Conservation (phyloP, 208 protist genomes). For the Trypanosoma platydactyli region DNA sequence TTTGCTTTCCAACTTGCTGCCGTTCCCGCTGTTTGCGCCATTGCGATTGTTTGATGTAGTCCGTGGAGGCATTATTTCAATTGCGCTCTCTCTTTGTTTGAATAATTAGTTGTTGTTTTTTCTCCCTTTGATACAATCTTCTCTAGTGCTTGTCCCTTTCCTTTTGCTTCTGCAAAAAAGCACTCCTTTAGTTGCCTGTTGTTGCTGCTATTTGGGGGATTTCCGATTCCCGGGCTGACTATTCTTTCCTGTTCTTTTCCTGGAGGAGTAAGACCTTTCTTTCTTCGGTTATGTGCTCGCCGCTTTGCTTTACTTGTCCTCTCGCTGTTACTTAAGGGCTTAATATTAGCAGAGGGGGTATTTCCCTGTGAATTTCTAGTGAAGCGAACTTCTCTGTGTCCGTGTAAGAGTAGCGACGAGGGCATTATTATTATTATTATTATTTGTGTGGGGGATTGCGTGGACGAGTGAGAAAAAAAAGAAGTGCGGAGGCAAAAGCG, state of each 20-base stretch:
- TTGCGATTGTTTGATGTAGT: slow-evolving; percentile 23
- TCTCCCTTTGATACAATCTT: slow-evolving; percentile 1
- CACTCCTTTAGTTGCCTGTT: slow-evolving; percentile 10
- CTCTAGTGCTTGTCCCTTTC: background rate
- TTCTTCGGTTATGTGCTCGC: background rate
- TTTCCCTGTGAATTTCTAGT: too few species aligned
- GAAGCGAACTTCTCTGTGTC: too few species aligned
- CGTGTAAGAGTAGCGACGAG: too few species aligned
- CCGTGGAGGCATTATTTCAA: slow-evolving; percentile 19
- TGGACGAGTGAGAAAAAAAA: too few species aligned
- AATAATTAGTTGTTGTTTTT: slow-evolving; percentile 24
- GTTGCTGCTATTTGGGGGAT: slow-evolving; percentile 20
- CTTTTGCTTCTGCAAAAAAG: slow-evolving; percentile 1
- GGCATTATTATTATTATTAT: too few species aligned
- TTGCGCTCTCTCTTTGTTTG: slow-evolving; percentile 5
- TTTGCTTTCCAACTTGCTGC: slow-evolving; percentile 8
- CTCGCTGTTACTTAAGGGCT: too few species aligned
- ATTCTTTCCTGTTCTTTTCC: background rate
- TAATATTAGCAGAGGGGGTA: too few species aligned
- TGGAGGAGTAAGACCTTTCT: background rate
- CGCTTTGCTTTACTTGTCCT: too few species aligned
- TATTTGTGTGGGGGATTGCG: too few species aligned
- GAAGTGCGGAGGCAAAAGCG: too few species aligned
- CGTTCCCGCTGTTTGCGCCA: background rate
- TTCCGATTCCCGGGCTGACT: background rate